Evolutionary conservation across 805 yeast genomes (phyloP), one percentile per base, ranked within the genome.

Genomic region (Allodekkera sacchari): DNA sequence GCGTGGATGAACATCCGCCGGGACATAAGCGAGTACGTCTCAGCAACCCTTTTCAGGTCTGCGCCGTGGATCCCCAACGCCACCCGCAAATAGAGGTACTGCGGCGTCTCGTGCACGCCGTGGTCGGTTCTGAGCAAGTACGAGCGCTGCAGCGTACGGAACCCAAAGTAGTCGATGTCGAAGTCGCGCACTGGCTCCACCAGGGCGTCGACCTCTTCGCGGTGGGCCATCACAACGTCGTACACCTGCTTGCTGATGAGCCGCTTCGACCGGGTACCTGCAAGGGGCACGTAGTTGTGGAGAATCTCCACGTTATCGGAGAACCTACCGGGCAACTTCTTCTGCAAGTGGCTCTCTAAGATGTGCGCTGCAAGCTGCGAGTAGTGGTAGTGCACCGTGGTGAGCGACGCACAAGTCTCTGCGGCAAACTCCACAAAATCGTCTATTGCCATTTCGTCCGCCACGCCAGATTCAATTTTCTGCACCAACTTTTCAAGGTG

Each of bases 361-460:
- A 92, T 75, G 59, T 96, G 77, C 12, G 96, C 95, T 26, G 96
- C 96, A 41, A 87, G 67, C 22, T 76, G 68, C 17, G 96, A 94
- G 51, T 89, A 85, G 59, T 88, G 95, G 16, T 95, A 95, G 57
- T 89, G 96, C 37, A 77, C 71, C 5, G 96, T 88, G 27, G 96
- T 85, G 87, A 88, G 75, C 45, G 84, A 83, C 18, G 97, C 97
- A 31, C 92, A 82, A 12, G 92, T 83, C 59, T 92, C 98, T 18
- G 97, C 94, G 21, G 95, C 88, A 28, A 56, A 38, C 12, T 45
- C 43, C 4, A 50, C 25, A 7, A 59, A 39, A 27, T 71, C 72
- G 16, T 60, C 56, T 17, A 68, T 59, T 30, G 62, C 61, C 17
- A 71, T 63, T 22, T 61, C 63, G 30, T 61, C 64, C 28, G 73